These are phyloP conservation scores for Monosporozyma unispora DNA, from an alignment of 805 yeast genomes.

Conservation along the genomic window DNA sequence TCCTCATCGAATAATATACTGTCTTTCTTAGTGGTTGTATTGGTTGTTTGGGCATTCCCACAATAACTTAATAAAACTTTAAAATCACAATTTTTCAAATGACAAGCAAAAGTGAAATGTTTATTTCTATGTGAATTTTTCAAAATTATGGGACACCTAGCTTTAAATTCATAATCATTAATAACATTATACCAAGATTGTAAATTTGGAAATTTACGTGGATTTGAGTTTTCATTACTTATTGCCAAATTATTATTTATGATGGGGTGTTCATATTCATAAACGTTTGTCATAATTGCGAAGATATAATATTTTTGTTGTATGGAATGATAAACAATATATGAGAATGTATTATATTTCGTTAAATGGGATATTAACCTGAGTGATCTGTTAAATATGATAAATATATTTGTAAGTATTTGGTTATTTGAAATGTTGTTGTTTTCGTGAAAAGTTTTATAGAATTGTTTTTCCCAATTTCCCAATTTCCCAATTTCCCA, in stretches of 20 bases:
- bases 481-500: too few relatives aligned
- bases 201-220: conserved; percentile 22
- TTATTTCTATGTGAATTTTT: conserved; percentile 30
- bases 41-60: conserved; percentile 3
- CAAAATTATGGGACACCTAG: conserved; percentile 30
- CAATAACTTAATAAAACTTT: conserved; percentile 27
- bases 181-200: conserved; percentile 29
- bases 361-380: not conserved
- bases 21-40: not conserved
- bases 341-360: not conserved
- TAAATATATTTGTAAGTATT: too few relatives aligned
- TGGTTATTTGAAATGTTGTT: not conserved
- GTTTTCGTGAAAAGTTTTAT: too few relatives aligned
- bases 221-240: conserved; percentile 16
- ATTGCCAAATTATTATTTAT: conserved; percentile 26
- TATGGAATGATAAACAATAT: conserved; percentile 9
- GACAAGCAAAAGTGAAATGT: conserved; percentile 32
- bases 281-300: conserved; percentile 20
- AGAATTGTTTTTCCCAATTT: too few relatives aligned
- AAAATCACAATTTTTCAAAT: conserved; percentile 28
- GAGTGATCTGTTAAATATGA: too few relatives aligned
- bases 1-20: not conserved
- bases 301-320: conserved; percentile 8
- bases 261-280: conserved; percentile 30
- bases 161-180: conserved; percentile 30